phyloP scores from a whole-genome alignment of 2,329 filamentous ascomycete genomes.

The Trichoderma semiorbis region DNA sequence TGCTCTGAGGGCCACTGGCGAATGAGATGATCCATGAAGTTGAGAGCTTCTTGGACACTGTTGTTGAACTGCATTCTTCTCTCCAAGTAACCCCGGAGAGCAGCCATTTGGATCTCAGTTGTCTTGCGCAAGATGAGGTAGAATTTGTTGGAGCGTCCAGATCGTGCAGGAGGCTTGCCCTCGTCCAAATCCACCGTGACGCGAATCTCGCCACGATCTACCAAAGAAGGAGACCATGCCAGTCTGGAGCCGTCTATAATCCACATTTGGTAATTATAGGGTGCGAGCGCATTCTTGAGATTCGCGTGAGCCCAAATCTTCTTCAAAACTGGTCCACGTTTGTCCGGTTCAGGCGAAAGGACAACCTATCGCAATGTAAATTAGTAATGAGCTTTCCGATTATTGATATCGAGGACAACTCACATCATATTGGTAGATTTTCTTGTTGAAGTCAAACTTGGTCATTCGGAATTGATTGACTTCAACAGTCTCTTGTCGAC shows the following conservation, averaged over 20 bases:
- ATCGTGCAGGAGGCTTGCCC: constrained; percentile 47
- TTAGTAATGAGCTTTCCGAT: not conserved
- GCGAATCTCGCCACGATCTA: constrained; percentile 48
- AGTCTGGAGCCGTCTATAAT: constrained; percentile 82
- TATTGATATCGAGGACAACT: constrained; percentile 35
- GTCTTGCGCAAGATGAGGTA: constrained; percentile 62
- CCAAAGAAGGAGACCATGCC: constrained; percentile 62
- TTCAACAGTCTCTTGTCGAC: constrained; percentile 51
- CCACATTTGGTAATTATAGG: constrained; percentile 48
- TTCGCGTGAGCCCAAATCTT: constrained; percentile 70
- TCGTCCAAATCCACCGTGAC: constrained; percentile 69
- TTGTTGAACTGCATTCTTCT: constrained; percentile 60
- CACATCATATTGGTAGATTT: constrained; percentile 83
- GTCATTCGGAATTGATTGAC: constrained; percentile 75
- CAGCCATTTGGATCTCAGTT: constrained; percentile 63
- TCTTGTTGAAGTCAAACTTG: constrained; percentile 51
- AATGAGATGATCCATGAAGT: constrained; percentile 86
- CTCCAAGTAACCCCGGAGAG: constrained; percentile 63
- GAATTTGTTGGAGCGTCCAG: constrained; percentile 47
- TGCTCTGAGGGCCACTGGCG: constrained; percentile 70
- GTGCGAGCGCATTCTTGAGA: constrained; percentile 53
- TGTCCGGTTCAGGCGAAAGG: constrained; percentile 61
- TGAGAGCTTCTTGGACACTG: constrained; percentile 73
- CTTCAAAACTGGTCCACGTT: constrained; percentile 61
- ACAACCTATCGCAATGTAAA: constrained; percentile 49